A percentile compares a stretch with the other conserved stretches of the same genome.
Evolutionary conservation across 805 yeast genomes (phyloP).

Genomic region (Nematodospora valgi): DNA sequence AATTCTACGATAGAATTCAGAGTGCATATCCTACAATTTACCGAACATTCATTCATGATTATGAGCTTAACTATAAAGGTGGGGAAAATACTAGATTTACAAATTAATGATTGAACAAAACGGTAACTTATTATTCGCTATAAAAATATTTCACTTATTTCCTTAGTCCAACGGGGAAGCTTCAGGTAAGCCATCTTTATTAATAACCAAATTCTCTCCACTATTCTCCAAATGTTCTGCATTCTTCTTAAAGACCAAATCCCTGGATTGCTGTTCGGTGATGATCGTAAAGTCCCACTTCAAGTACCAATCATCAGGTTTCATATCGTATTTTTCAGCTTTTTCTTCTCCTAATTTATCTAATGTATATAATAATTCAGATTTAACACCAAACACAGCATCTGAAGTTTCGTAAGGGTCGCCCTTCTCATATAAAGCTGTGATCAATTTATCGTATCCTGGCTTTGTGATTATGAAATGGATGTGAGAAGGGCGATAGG

Average conservation of each 20-base stretch:
- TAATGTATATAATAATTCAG: slow-evolving; percentile 12
- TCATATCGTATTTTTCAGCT: slow-evolving; percentile 15
- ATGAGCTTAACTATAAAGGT: no score
- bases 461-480: slow-evolving; percentile 19
- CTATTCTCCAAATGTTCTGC: slow-evolving; percentile 10
- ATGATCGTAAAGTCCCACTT: slow-evolving; percentile 17
- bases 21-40: no score
- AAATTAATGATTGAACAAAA: neutral
- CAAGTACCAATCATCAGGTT: slow-evolving; percentile 18
- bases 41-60: no score
- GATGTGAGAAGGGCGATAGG: slow-evolving; percentile 30
- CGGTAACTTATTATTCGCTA: no score
- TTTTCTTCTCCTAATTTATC: slow-evolving; percentile 14
- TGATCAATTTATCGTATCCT: slow-evolving; percentile 17
- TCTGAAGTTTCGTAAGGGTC: slow-evolving; percentile 19
- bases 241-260: slow-evolving; percentile 8
- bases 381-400: slow-evolving; percentile 20
- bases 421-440: slow-evolving; percentile 18
- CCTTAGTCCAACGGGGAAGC: slow-evolving; percentile 15
- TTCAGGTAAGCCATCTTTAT: slow-evolving; percentile 18
- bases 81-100: neutral
- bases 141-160: no score
- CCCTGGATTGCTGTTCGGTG: slow-evolving; percentile 12
- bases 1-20: no score
- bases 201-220: slow-evolving; percentile 7